phyloP scores from a whole-genome alignment of 768 basidiomycete genomes.

The Pleurotus citrinopileatus region DNA sequence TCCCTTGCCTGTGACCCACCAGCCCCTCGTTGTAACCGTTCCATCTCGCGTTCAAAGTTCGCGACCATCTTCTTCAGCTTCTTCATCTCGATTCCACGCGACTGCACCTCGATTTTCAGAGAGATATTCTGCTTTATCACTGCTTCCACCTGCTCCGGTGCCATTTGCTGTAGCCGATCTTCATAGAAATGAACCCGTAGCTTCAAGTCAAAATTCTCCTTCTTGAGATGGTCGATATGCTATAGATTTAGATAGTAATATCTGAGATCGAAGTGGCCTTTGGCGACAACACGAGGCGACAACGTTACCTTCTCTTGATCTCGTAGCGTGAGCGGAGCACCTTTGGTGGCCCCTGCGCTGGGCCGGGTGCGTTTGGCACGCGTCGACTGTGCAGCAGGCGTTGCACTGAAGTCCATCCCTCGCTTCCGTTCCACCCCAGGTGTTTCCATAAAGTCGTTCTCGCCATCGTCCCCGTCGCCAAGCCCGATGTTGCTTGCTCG shows the following conservation, averaged over 20 bases:
- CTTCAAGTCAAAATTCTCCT: slow-evolving; percentile 97
- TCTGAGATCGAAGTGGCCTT: background rate
- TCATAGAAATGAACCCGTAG: slow-evolving; percentile 94
- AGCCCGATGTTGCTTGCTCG: background rate
- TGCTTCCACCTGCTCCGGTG: slow-evolving; percentile 90
- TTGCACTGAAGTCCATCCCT: slow-evolving; percentile 19
- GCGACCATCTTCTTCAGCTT: slow-evolving; percentile 86
- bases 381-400: slow-evolving; percentile 43
- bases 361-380: slow-evolving; percentile 42
- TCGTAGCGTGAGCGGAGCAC: slow-evolving; percentile 70
- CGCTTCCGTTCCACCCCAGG: slow-evolving; percentile 9
- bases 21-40: slow-evolving; percentile 55
- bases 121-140: slow-evolving; percentile 91
- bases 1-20: slow-evolving; percentile 50
- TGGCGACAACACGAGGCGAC: background rate
- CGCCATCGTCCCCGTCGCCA: background rate
- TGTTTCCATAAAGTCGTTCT: slow-evolving; percentile 10
- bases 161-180: slow-evolving; percentile 85
- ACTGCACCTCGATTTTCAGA: slow-evolving; percentile 89
- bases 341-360: slow-evolving; percentile 37
- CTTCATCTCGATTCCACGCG: slow-evolving; percentile 88
- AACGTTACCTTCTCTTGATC: slow-evolving; percentile 91
- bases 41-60: slow-evolving; percentile 79
- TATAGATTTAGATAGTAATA: slow-evolving; percentile 26
- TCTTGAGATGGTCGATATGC: slow-evolving; percentile 95